Evolutionary conservation across 805 yeast species (phyloP), one percentile per base, ranked within the genome.

Genomic region (Wickerhamiella siamensis): DNA sequence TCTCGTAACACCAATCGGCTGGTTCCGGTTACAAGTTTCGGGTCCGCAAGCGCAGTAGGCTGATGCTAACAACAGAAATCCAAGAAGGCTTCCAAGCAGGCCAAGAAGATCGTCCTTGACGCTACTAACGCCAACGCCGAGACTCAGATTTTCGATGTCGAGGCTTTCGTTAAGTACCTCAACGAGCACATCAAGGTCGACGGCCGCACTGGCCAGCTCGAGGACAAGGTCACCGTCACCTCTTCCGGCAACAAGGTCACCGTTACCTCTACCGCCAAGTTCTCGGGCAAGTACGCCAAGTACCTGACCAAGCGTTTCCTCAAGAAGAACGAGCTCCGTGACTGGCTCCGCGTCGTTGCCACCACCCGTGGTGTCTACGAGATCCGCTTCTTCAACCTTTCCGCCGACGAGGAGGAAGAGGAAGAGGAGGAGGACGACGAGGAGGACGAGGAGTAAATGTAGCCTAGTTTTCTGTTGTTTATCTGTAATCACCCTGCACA

Each of bases 281-380:
- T 91, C 91, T 87, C 96, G 58, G 99, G 98, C 74, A 88, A 93
- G 76, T 91, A 91, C 94, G 80, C 88, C 70, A 91, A 93, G 78
- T 91, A 91, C 93, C 76, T 91, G 68, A 83, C 97, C 65, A 93
- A 91, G 86, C 88, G 94, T 78, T 91, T 83, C 91, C 83, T 91
- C 73, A 93, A 88, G 94, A 91, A 91, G 83, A 84, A 87, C 88
- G 94, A 83, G 74, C 83, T 88, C 76, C 86, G 96, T 78, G 97
- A 91, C 77, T 88, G 97, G 97, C 87, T 88, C 72, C 91, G 97
- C 79, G 87, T 88, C 64, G 95, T 88, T 57, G 83, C 97, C 55
- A 79, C 81, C 65, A 81, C 86, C 75, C 82, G 83, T 72, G 83
- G 87, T 80, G 79, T 77, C 70, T 91, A 91, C 83, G 82, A 82